These are phyloP conservation scores for Gossypium schwendimanii DNA, from an alignment of 441 rosid genomes.

Conservation along the genomic window DNA sequence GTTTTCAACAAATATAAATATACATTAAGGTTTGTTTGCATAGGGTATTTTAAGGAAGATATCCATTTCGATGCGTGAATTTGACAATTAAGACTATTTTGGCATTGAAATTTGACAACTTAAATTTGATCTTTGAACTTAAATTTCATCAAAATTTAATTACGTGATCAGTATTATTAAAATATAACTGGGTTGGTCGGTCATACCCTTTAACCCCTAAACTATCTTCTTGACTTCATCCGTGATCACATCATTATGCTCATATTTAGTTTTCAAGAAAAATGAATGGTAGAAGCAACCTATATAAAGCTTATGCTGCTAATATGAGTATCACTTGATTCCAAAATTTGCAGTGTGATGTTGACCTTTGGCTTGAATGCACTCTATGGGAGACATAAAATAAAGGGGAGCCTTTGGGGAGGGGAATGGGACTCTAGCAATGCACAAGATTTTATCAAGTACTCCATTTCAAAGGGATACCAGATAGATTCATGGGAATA, in stretches of 20 bases:
- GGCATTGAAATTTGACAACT: too few relatives aligned
- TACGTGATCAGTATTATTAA: too few relatives aligned
- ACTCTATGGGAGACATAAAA: constrained; percentile 65
- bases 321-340: constrained; percentile 12
- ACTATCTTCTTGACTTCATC: too few relatives aligned
- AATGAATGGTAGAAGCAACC: neutral
- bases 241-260: too few relatives aligned
- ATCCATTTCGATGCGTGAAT: neutral
- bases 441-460: constrained; percentile 68
- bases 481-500: constrained; percentile 90
- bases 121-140: too few relatives aligned
- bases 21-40: neutral
- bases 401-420: constrained; percentile 49
- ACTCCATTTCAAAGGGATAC: constrained; percentile 74
- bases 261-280: neutral
- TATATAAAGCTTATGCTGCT: neutral
- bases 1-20: neutral
- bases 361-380: constrained; percentile 94
- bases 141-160: too few relatives aligned
- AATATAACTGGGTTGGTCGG: too few relatives aligned
- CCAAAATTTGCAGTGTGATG: constrained; percentile 47
- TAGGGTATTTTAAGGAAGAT: neutral
- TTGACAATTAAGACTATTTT: neutral
- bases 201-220: too few relatives aligned
- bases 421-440: constrained; percentile 80